These are phyloP conservation scores for Candida orba DNA, from an alignment of 805 yeast species.

Conservation along the genomic window DNA sequence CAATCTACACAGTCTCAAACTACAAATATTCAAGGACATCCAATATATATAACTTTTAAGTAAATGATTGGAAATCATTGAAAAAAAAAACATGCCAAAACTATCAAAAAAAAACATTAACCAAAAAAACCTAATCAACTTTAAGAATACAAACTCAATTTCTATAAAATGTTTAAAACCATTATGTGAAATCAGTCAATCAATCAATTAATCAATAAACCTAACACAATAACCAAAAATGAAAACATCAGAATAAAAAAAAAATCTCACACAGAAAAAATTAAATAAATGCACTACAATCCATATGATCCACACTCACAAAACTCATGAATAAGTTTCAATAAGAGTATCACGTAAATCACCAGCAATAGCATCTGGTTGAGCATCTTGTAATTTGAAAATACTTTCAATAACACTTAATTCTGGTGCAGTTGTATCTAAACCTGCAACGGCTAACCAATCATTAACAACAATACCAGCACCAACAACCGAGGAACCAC, in stretches of 20 bases:
- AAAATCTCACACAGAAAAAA: background rate
- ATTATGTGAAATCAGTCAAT: too few relatives aligned
- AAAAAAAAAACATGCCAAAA: too few relatives aligned
- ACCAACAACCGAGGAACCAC: conserved; percentile 97
- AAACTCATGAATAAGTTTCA: conserved; percentile 71
- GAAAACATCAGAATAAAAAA: too few relatives aligned
- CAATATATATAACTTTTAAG: background rate
- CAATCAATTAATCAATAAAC: too few relatives aligned
- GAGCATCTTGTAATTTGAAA: conserved; percentile 87
- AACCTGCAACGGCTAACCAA: conserved; percentile 95
- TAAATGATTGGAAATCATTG: background rate
- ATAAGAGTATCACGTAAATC: conserved; percentile 86
- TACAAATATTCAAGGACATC: too few relatives aligned
- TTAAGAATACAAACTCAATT: background rate
- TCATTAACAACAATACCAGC: conserved; percentile 99
- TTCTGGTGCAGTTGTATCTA: conserved; percentile 98
- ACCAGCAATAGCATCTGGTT: conserved; percentile 79
- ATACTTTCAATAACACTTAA: conserved; percentile 94
- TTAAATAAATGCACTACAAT: too few relatives aligned
- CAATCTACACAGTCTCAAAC: too few relatives aligned
- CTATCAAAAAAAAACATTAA: too few relatives aligned
- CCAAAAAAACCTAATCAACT: background rate
- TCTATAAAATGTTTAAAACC: too few relatives aligned
- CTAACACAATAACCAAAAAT: too few relatives aligned
- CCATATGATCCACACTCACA: too few relatives aligned